phyloP scores from a whole-genome alignment of 1,284 basidiomycete genomes.

The Microbotryum silenes-acaulis region DNA sequence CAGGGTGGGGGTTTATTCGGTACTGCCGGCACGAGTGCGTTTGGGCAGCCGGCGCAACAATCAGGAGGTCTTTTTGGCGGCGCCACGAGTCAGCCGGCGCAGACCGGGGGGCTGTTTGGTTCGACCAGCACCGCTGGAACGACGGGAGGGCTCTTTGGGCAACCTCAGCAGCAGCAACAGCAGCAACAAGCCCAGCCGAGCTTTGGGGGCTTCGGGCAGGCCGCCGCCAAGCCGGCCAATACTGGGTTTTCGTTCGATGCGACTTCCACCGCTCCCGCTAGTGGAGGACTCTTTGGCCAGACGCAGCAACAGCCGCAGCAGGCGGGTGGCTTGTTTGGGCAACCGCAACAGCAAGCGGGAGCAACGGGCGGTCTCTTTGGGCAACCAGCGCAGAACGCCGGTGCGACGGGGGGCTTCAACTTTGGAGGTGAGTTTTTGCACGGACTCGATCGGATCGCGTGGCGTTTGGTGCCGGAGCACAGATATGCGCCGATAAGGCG shows the following conservation, averaged over 20 bases:
- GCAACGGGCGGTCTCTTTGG: conserved; percentile 34
- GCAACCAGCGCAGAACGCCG: conserved; percentile 9
- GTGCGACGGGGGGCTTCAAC: conserved; percentile 1
- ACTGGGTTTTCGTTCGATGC: conserved; percentile 31
- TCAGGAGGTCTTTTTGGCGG: neutral
- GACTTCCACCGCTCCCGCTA: conserved; percentile 16
- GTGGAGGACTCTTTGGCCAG: conserved; percentile 25
- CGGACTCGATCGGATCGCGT: neutral
- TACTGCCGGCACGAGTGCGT: conserved; percentile 37
- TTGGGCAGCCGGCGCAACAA: conserved; percentile 38
- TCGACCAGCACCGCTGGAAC: conserved; percentile 11
- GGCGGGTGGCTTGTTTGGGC: conserved; percentile 39
- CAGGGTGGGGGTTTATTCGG: conserved; percentile 41
- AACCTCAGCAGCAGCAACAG: conserved; percentile 30
- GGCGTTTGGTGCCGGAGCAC: neutral
- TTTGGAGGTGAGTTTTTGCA: conserved; percentile 9
- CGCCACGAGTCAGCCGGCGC: conserved; percentile 21
- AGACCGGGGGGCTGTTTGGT: conserved; percentile 16
- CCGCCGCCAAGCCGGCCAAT: conserved; percentile 35
- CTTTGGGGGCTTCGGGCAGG: conserved; percentile 14
- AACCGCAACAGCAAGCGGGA: conserved; percentile 34
- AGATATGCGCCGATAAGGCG: neutral
- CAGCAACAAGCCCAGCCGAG: conserved; percentile 1
- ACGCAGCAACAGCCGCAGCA: conserved; percentile 31
- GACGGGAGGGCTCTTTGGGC: conserved; percentile 23